phyloP scores from a whole-genome alignment of 2,329 filamentous ascomycete species.

The Ascochyta viciae-villosae region DNA sequence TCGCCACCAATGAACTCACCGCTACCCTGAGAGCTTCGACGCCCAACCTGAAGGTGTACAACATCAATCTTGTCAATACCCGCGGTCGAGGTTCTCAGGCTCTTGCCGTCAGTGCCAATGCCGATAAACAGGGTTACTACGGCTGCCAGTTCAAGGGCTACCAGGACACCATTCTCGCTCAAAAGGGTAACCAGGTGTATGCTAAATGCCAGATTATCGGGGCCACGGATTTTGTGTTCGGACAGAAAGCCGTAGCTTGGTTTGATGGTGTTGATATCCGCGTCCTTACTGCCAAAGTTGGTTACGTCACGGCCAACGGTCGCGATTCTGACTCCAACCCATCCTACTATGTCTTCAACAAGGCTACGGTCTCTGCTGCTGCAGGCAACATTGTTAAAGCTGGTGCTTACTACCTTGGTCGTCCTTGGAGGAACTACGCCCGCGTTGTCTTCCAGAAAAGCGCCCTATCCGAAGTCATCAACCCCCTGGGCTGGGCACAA shows the following conservation, averaged over 20 bases:
- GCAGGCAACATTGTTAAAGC: conserved; percentile 46
- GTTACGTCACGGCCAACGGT: conserved; percentile 52
- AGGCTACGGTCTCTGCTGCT: conserved; percentile 56
- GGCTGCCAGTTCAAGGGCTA: conserved; percentile 62
- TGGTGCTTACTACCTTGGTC: conserved; percentile 59
- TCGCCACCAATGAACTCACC: conserved; percentile 61
- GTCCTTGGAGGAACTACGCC: conserved; percentile 61
- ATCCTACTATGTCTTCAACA: conserved; percentile 65
- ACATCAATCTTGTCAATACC: conserved; percentile 61
- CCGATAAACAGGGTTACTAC: conserved; percentile 63
- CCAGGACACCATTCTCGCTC: conserved; percentile 60
- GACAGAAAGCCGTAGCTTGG: conserved; percentile 61
- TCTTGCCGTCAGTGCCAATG: conserved; percentile 61
- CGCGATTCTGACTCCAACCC: conserved; percentile 41
- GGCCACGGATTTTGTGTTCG: conserved; percentile 67
- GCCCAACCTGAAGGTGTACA: conserved; percentile 66
- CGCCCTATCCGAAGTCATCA: conserved; percentile 62
- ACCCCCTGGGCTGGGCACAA: conserved; percentile 63
- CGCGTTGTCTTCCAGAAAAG: conserved; percentile 62
- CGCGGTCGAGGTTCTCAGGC: conserved; percentile 59
- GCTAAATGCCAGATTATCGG: conserved; percentile 63
- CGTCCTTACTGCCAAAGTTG: conserved; percentile 50
- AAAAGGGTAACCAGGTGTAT: conserved; percentile 62
- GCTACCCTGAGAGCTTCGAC: conserved; percentile 59
- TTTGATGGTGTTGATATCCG: conserved; percentile 59